A percentile compares a stretch with the other conserved stretches of the same genome.
phyloP scores from a whole-genome alignment of 495 filamentous ascomycete species.

The Pyronema domesticum region DNA sequence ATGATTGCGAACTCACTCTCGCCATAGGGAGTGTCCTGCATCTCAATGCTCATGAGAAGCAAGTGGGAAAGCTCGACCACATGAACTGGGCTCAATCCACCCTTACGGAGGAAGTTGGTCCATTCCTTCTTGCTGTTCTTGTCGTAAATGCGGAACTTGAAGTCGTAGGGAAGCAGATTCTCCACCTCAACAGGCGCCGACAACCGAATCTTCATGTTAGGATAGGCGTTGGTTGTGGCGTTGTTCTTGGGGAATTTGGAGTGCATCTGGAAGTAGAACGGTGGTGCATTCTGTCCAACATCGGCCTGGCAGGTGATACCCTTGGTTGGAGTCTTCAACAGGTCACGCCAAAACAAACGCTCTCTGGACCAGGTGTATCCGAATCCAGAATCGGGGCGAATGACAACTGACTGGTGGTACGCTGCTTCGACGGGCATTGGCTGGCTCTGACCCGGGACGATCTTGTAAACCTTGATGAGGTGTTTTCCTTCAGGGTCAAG shows the following conservation, averaged over 20 bases:
- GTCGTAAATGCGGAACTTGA: constrained; percentile 97
- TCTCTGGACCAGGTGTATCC: constrained; percentile 89
- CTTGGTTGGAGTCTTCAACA: constrained; percentile 63
- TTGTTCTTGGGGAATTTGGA: constrained; percentile 59
- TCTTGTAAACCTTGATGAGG: constrained; percentile 93
- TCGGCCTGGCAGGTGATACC: constrained; percentile 79
- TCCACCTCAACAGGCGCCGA: constrained; percentile 86
- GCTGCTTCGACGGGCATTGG: constrained; percentile 86
- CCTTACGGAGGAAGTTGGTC: constrained; percentile 93
- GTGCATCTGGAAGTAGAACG: constrained; percentile 93
- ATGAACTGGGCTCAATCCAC: constrained; percentile 89
- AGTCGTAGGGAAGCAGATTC: constrained; percentile 88
- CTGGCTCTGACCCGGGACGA: constrained; percentile 75
- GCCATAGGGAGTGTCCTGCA: constrained; percentile 90
- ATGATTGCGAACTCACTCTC: constrained; percentile 92
- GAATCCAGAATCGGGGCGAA: constrained; percentile 79
- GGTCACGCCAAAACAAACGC: constrained; percentile 75
- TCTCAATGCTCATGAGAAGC: constrained; percentile 74
- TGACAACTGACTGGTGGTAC: constrained; percentile 73
- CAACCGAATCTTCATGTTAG: constrained; percentile 81
- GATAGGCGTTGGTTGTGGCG: constrained; percentile 63
- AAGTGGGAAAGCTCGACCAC: constrained; percentile 91
- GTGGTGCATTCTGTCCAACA: constrained; percentile 51
- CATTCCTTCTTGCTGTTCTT: constrained; percentile 95
- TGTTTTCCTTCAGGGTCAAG: constrained; percentile 77